These are phyloP conservation scores for Mentha longifolia DNA, from an alignment of 257 asterid species.

Conservation along the genomic window DNA sequence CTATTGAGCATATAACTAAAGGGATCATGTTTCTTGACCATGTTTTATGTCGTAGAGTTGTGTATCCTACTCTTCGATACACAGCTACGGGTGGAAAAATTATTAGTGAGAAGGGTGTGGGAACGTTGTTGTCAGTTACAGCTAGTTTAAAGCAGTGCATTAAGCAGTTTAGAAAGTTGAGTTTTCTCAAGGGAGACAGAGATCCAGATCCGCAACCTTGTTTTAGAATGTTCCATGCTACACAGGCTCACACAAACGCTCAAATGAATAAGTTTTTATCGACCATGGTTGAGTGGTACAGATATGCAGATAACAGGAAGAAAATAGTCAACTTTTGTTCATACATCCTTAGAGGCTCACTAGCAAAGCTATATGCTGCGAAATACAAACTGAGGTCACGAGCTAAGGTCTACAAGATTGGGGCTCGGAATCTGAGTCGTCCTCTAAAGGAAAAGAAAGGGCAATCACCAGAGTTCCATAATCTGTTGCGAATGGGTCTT, in stretches of 20 bases:
- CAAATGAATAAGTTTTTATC: constrained; percentile 94
- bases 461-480: constrained; percentile 89
- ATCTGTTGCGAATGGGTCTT: constrained; percentile 92
- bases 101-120: constrained; percentile 96
- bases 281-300: constrained; percentile 95
- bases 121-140: constrained; percentile 88
- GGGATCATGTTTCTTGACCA: constrained; percentile 99
- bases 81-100: constrained; percentile 98
- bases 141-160: constrained; percentile 96
- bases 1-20: constrained; percentile 94
- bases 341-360: constrained; percentile 91
- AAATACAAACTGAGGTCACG: constrained; percentile 93
- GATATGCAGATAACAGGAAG: constrained; percentile 96
- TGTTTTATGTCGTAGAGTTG: constrained; percentile 91
- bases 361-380: constrained; percentile 98
- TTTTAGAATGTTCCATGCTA: constrained; percentile 98
- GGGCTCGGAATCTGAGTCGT: constrained; percentile 79
- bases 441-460: constrained; percentile 97
- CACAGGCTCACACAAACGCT: constrained; percentile 97
- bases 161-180: constrained; percentile 81
- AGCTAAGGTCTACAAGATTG: constrained; percentile 92
- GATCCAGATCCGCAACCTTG: constrained; percentile 99
- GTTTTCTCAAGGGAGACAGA: constrained; percentile 87
- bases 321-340: constrained; percentile 92
- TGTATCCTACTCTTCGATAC: constrained; percentile 89